phyloP scores from a whole-genome alignment of 352 stramenopile species.

The Phytophthora pini region DNA sequence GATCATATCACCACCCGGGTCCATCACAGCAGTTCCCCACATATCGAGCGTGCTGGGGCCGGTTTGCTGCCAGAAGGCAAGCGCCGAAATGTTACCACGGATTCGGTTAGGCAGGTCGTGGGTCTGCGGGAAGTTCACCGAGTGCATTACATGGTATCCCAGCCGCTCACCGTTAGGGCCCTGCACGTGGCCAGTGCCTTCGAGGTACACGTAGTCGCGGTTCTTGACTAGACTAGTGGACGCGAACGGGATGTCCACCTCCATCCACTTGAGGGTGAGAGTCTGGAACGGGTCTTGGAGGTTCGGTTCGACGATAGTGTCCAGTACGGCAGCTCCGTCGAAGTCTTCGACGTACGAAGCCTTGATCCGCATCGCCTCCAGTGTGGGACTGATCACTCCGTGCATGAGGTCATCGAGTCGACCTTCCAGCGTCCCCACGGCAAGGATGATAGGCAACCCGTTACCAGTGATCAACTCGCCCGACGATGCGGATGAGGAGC shows the following conservation, averaged over 20 bases:
- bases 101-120: constrained; percentile 3
- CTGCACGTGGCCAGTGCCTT: constrained; percentile 10
- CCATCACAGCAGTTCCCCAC: not conserved
- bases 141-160: constrained; percentile 19
- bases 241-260: constrained; percentile 13
- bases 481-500: constrained; percentile 8
- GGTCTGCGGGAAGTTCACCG: constrained; percentile 11
- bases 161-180: constrained; percentile 1
- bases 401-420: constrained; percentile 11
- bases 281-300: not conserved
- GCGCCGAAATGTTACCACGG: constrained; percentile 19
- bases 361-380: constrained; percentile 3
- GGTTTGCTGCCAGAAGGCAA: constrained; percentile 24
- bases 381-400: constrained; percentile 6
- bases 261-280: constrained; percentile 1
- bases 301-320: not conserved
- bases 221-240: constrained; percentile 18
- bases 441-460: constrained; percentile 11
- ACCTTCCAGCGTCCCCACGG: not conserved
- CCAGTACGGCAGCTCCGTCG: constrained; percentile 10
- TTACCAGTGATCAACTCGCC: constrained; percentile 13
- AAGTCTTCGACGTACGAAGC: constrained; percentile 15
- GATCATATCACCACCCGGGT: constrained; percentile 17
- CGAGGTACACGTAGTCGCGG: constrained; percentile 16
- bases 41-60: constrained; percentile 22